phyloP scores from a whole-genome alignment of 2,329 filamentous ascomycete genomes.

The Botryotinia calthae region DNA sequence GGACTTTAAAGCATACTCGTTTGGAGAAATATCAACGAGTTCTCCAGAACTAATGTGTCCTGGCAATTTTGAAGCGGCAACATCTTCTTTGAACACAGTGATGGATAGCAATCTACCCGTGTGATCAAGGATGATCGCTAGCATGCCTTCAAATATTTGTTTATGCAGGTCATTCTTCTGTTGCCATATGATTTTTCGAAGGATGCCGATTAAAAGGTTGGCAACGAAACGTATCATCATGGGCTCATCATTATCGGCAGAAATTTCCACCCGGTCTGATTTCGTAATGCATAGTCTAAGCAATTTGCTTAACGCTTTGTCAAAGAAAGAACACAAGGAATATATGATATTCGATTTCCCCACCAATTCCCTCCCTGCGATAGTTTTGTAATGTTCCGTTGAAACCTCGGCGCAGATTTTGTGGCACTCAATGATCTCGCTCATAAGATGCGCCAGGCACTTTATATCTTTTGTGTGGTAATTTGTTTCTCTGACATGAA shows the following conservation, averaged over 20 bases:
- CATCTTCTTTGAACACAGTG: not conserved
- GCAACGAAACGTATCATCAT: not conserved
- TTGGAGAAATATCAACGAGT: no score
- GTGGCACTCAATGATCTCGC: not conserved
- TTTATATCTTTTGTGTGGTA: not conserved
- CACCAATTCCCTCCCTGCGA: not conserved
- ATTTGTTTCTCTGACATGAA: not conserved
- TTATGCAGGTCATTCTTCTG: not conserved
- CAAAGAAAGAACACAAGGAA: conserved; percentile 1
- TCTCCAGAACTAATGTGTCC: not conserved
- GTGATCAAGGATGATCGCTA: conserved; percentile 41
- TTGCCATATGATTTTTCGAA: not conserved
- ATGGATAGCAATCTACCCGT: conserved; percentile 41
- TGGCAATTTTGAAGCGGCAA: not conserved
- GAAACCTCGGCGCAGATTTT: not conserved
- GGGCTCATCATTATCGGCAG: not conserved
- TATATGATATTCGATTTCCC: not conserved
- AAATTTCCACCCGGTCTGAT: not conserved
- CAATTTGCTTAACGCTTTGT: not conserved
- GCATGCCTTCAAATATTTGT: conserved; percentile 43
- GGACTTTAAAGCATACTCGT: not conserved
- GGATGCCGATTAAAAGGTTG: not conserved
- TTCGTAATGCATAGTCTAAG: not conserved
- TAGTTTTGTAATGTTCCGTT: not conserved
- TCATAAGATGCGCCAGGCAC: not conserved